Evolutionary conservation across 208 protist species (phyloP), one percentile per base, ranked within the genome.

Genomic region (Wallacemonas sp.): DNA sequence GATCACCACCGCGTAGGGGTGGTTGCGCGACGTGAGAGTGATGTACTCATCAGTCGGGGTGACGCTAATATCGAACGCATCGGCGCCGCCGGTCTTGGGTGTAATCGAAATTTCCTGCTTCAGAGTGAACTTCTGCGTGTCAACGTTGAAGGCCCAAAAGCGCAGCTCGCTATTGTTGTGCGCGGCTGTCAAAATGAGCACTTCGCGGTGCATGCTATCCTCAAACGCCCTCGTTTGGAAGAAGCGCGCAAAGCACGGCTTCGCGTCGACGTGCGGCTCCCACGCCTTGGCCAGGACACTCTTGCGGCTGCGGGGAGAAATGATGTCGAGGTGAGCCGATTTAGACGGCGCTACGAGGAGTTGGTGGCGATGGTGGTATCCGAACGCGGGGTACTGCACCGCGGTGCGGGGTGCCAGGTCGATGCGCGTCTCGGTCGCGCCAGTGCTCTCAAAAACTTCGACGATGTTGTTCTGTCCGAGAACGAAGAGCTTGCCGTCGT

Each of bases 41-140:
- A 96, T 90, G 70, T 96, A 96, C 67, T 96, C 91, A 65, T 96
- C 87, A 32, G 74, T 68, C 1, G 84, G 78, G n/a, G 85, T 91
- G 49, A 90, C 73, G 55, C 76, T 87, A 58, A 94, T 85, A 57
- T 80, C 61, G 58, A 92, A 93, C n/a, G 48, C 74, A 29, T 80
- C 70, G n/a, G 54, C 47, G 29, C 8, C 61, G 30, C 41, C 65
- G 23, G 66, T 58, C 14, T 72, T 79, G 73, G 74, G 65, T 5
- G 63, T 76, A n/a, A 96, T 65, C 49, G 68, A 87, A 16, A 96
- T 62, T 71, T 96, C 80, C 71, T 96, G 85, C 72, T 84, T 87
- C 33, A 96, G 80, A 2, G 72, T 81, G 72, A 94, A 94, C 38
- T 79, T 86, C 63, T 87, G 76, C 11, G 79, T 87, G 9, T 67